phyloP scores from a whole-genome alignment of 2,329 filamentous ascomycete genomes.

The Pezicula carpinea region DNA sequence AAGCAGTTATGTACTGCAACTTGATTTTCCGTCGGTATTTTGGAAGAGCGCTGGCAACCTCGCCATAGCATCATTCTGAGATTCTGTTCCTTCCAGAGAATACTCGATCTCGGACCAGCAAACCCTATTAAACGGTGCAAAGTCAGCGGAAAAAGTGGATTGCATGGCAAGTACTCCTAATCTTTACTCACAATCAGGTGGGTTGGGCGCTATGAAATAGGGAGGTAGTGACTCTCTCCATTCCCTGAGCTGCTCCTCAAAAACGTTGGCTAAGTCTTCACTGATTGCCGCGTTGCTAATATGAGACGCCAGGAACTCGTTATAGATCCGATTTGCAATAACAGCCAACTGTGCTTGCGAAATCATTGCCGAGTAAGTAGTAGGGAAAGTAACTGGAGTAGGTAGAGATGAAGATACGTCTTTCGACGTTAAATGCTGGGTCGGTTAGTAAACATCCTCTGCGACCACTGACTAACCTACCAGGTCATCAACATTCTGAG shows the following conservation, averaged over 20 bases:
- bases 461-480: slow-evolving; percentile 16
- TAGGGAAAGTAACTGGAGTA: slow-evolving; percentile 31
- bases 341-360: slow-evolving; percentile 37
- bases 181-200: slow-evolving; percentile 16
- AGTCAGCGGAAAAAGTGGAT: slow-evolving; percentile 31
- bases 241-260: slow-evolving; percentile 31
- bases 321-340: slow-evolving; percentile 37
- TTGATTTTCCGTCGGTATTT: slow-evolving; percentile 22
- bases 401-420: slow-evolving; percentile 16
- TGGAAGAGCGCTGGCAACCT: slow-evolving; percentile 31
- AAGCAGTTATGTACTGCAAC: slow-evolving; percentile 32
- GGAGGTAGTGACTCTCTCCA: slow-evolving; percentile 28
- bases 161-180: slow-evolving; percentile 29
- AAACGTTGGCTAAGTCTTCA: slow-evolving; percentile 33
- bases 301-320: slow-evolving; percentile 34
- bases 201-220: too few species aligned
- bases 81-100: slow-evolving; percentile 39
- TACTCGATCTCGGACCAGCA: slow-evolving; percentile 31
- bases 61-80: slow-evolving; percentile 38
- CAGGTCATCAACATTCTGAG: slow-evolving; percentile 40
- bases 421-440: slow-evolving; percentile 8
- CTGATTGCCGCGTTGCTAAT: slow-evolving; percentile 31
- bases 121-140: slow-evolving; percentile 30
- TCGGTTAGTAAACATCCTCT: not conserved
- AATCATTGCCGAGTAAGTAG: slow-evolving; percentile 35